Evolutionary conservation across 139 green algal genomes (phyloP).

Genomic region (Tetradesmus obliquus): DNA sequence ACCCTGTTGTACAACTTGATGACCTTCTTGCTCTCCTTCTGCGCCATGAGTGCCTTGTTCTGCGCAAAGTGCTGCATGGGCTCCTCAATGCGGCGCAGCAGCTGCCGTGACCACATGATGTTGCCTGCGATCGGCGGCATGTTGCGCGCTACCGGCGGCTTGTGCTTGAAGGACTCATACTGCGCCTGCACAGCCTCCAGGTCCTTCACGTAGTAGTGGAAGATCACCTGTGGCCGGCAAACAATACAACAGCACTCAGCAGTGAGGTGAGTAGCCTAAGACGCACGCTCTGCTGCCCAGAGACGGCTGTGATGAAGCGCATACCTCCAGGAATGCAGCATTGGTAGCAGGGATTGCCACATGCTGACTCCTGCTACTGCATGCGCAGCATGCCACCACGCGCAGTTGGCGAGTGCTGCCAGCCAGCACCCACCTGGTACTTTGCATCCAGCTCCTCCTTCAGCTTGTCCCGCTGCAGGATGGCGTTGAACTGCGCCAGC

Average conservation of each 20-base stretch:
- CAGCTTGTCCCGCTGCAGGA: slow-evolving; percentile 88
- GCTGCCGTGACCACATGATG: slow-evolving; percentile 94
- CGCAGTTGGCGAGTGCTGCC: no score
- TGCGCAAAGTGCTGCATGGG: slow-evolving; percentile 91
- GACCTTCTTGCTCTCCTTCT: slow-evolving; percentile 90
- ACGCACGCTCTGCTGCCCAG: neutral
- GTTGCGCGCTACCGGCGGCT: slow-evolving; percentile 84
- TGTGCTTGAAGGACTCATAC: slow-evolving; percentile 93
- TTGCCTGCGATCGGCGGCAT: slow-evolving; percentile 87
- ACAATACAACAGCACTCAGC: neutral
- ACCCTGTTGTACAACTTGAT: slow-evolving; percentile 95
- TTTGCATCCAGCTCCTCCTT: slow-evolving; percentile 66
- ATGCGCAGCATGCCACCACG: neutral
- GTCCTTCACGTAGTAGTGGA: slow-evolving; percentile 85
- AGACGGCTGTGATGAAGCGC: no score
- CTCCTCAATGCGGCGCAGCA: slow-evolving; percentile 92
- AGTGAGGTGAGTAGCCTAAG: neutral
- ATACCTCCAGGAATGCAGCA: neutral
- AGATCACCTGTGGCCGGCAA: slow-evolving; percentile 34
- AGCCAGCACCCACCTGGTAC: slow-evolving; percentile 21
- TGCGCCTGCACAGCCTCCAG: slow-evolving; percentile 90
- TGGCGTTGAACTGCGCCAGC: slow-evolving; percentile 88
- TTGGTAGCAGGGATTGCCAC: neutral
- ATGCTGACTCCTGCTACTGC: neutral
- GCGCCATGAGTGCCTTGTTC: slow-evolving; percentile 84